Percentiles rank a stretch among this genome's conserved stretches.
These are phyloP conservation scores for Rhodomyrtus tomentosa DNA, from an alignment of 345 rosid species.

Conservation along the genomic window DNA sequence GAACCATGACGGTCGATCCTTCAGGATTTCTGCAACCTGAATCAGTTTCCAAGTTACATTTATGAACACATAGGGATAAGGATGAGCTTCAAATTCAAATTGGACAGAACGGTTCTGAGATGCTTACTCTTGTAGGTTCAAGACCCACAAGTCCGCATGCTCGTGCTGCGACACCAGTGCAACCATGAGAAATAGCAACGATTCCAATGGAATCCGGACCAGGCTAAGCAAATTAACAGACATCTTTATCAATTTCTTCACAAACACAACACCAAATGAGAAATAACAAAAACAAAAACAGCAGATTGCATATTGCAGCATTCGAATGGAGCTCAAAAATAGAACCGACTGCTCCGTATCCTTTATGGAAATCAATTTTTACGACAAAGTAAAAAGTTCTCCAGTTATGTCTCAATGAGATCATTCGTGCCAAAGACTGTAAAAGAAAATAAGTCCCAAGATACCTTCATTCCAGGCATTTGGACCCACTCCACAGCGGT, in stretches of 20 bases:
- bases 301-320: neutral
- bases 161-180: slow-evolving; percentile 99
- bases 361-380: neutral
- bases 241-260: neutral
- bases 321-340: neutral
- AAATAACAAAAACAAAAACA: neutral
- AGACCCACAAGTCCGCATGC: slow-evolving; percentile 99
- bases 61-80: neutral
- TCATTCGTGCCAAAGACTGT: neutral
- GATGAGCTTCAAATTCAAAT: neutral
- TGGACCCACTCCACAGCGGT: slow-evolving; percentile 99
- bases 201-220: slow-evolving; percentile 99
- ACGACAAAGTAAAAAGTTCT: neutral
- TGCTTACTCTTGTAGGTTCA: slow-evolving; percentile 94
- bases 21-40: slow-evolving; percentile 99
- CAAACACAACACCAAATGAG: neutral
- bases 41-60: neutral
- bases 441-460: slow-evolving; percentile 1
- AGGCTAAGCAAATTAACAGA: slow-evolving; percentile 49
- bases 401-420: neutral
- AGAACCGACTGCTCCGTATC: neutral
- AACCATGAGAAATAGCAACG: slow-evolving; percentile 99
- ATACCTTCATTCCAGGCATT: slow-evolving; percentile 99
- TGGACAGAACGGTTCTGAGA: neutral
- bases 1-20: slow-evolving; percentile 96